Evolutionary conservation across 345 rosid genomes (phyloP), one percentile per base, ranked within the genome.

Genomic region (Rhodomyrtus tomentosa): DNA sequence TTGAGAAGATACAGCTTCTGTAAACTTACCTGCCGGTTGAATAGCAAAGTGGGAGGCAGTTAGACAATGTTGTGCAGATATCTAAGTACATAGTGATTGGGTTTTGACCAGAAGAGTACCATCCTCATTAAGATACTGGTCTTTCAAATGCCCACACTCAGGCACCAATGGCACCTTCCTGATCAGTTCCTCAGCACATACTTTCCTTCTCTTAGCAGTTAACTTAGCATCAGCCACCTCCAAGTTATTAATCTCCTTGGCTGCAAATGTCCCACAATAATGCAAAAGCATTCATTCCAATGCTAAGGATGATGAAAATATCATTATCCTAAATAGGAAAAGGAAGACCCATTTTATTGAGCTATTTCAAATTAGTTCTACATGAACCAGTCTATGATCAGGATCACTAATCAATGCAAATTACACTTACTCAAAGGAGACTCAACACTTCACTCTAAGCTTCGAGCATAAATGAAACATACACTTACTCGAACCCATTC

Each of bases 161-260:
- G 9, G 27, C 29, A 27, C 15, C 81, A 79, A 45, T 29, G 24
- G 52, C 15, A 55, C 59, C 59, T 3, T 55, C 59, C 59, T 3
- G 59, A 48, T 88, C 80, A 27, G 73, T 87, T 91, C 93, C 81
- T 84, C 89, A 32, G 59, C 81, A 85, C 84, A 87, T 68, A 90
- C 55, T 87, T 93, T 96, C 88, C 89, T 92, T 89, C 90, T 92
- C 92, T 95, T 94, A 55, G 27, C 59, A 24, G 59, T 55, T 10
- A 55, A 55, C 59, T 55, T 55, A 24, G 59, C 59, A 2, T 55
- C 59, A 55, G 59, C 29, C 59, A 24, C 29, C 59, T 55, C 59
- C 59, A 55, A 55, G 59, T 4, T 10, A 10, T 55, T 55, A 55
- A 38, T 38, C 50, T 84, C 86, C 22, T 7, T 38, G 48, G 55